phyloP scores from a whole-genome alignment of 2,329 filamentous ascomycete genomes.

The Westerdykella sp. region DNA sequence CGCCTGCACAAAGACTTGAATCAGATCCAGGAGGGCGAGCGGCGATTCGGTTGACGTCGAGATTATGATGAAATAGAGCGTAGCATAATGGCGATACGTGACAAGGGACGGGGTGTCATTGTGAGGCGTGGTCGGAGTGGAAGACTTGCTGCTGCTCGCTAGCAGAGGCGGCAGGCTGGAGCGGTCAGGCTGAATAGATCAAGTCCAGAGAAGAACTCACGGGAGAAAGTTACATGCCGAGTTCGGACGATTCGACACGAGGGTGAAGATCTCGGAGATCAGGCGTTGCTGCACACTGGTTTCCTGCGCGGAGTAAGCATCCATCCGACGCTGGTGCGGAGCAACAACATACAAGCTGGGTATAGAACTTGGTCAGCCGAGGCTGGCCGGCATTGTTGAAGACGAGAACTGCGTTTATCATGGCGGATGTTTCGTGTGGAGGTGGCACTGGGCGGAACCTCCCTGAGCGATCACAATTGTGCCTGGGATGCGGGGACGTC shows the following conservation, averaged over 20 bases:
- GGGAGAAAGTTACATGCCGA: constrained; percentile 97
- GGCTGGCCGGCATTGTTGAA: constrained; percentile 99
- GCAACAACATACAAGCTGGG: constrained; percentile 64
- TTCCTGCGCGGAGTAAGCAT: constrained; percentile 54
- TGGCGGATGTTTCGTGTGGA: constrained; percentile 36
- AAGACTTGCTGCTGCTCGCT: constrained; percentile 43
- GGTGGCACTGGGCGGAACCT: background rate
- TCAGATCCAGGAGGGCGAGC: constrained; percentile 88
- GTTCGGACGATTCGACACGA: constrained; percentile 85
- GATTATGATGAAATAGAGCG: constrained; percentile 97
- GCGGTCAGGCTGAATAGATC: constrained; percentile 44
- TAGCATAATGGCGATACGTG: constrained; percentile 96
- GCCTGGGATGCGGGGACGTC: constrained; percentile 2
- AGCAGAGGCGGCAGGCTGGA: constrained; percentile 59
- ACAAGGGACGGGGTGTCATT: constrained; percentile 92
- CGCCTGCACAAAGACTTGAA: constrained; percentile 96
- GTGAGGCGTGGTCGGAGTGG: constrained; percentile 52
- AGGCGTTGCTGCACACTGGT: constrained; percentile 95
- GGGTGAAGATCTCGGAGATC: constrained; percentile 93
- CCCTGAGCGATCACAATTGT: background rate
- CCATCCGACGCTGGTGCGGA: background rate
- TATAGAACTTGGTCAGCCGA: constrained; percentile 96
- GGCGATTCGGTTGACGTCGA: constrained; percentile 94
- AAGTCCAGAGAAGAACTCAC: constrained; percentile 28
- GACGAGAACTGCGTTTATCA: constrained; percentile 98